These are phyloP conservation scores for Solanum piurae DNA, from an alignment of 257 asterid genomes.

Conservation along the genomic window DNA sequence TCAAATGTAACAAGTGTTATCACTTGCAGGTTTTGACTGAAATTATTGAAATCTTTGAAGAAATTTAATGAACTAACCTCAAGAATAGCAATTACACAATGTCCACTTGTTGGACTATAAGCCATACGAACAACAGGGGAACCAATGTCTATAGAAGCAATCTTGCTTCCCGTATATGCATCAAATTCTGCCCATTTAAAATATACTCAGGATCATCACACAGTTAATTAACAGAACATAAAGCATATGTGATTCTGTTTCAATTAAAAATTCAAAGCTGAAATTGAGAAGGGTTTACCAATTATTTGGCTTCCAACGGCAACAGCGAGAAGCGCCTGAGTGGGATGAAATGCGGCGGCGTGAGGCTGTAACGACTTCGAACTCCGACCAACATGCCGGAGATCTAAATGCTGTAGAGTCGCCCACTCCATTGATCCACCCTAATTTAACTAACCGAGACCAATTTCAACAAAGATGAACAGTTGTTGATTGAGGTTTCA, in stretches of 20 bases:
- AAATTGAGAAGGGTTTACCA: conserved; percentile 26
- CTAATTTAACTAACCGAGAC: background rate
- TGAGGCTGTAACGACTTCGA: conserved; percentile 93
- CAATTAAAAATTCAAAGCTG: background rate
- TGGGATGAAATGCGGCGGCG: conserved; percentile 90
- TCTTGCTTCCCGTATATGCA: conserved; percentile 92
- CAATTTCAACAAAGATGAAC: background rate
- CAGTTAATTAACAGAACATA: background rate
- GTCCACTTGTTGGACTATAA: conserved; percentile 78
- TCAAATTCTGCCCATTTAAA: conserved; percentile 55
- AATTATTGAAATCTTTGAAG: background rate
- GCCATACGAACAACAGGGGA: conserved; percentile 98
- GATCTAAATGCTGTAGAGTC: conserved; percentile 93
- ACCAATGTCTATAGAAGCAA: conserved; percentile 86
- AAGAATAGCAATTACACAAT: conserved; percentile 76
- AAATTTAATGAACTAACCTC: conserved; percentile 45
- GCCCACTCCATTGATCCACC: conserved; percentile 77
- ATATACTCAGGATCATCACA: conserved; percentile 5
- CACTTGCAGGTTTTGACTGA: background rate
- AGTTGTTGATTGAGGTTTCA: background rate
- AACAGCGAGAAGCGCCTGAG: conserved; percentile 73
- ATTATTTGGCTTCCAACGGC: conserved; percentile 69
- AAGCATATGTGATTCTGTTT: background rate
- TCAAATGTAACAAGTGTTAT: background rate
- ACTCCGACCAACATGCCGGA: conserved; percentile 92